These are phyloP conservation scores for Trematosphaeria pertusa DNA, from an alignment of 2,329 filamentous ascomycete species.

Conservation along the genomic window DNA sequence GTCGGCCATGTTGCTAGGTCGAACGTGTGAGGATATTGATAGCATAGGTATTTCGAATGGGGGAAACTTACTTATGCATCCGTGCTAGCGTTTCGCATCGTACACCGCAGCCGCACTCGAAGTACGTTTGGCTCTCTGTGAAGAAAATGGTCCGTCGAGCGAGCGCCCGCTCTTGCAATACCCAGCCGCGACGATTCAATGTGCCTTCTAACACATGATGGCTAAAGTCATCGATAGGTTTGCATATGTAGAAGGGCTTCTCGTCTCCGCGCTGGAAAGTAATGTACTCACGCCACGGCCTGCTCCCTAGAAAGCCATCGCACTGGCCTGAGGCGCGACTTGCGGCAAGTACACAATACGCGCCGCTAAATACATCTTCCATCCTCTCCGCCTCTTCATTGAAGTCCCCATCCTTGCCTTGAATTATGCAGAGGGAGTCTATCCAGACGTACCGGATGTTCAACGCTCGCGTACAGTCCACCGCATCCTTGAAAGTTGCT, in stretches of 20 bases:
- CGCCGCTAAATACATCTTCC: slow-evolving; percentile 27
- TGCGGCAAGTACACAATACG: slow-evolving; percentile 24
- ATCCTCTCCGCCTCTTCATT: slow-evolving; percentile 23
- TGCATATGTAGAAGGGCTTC: slow-evolving; percentile 21
- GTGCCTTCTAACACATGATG: not conserved
- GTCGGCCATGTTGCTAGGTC: slow-evolving; percentile 23
- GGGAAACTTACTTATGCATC: slow-evolving; percentile 23
- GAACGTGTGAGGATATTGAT: not conserved
- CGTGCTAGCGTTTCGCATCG: slow-evolving; percentile 26
- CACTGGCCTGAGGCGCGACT: slow-evolving; percentile 16
- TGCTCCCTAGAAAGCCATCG: slow-evolving; percentile 14
- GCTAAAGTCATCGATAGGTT: slow-evolving; percentile 29
- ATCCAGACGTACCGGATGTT: slow-evolving; percentile 32
- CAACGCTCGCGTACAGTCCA: slow-evolving; percentile 19
- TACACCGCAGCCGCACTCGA: slow-evolving; percentile 29
- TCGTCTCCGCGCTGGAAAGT: slow-evolving; percentile 2
- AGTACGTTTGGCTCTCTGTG: slow-evolving; percentile 32
- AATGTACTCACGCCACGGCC: slow-evolving; percentile 11
- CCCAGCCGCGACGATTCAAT: slow-evolving; percentile 32
- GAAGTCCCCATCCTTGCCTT: slow-evolving; percentile 27
- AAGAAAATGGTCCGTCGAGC: slow-evolving; percentile 36
- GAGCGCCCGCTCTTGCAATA: slow-evolving; percentile 34
- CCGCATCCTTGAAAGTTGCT: slow-evolving; percentile 24
- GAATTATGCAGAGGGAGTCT: slow-evolving; percentile 31
- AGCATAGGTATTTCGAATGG: no score